phyloP scores from a whole-genome alignment of 208 protist species.

The Herpetomonas muscarum region DNA sequence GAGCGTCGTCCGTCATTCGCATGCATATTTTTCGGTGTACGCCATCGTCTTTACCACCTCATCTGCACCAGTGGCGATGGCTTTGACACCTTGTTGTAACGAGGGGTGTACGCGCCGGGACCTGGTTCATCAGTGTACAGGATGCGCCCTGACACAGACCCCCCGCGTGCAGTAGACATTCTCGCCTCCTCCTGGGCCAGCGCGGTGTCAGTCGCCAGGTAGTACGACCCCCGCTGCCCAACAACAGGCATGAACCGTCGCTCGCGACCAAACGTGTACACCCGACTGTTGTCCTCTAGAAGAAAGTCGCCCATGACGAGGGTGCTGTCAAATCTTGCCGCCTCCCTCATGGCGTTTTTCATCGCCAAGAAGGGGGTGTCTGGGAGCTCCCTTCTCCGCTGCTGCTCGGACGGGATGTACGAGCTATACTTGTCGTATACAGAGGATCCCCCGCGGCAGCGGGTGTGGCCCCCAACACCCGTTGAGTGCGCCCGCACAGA shows the following conservation, averaged over 20 bases:
- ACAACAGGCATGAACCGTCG: constrained; percentile 56
- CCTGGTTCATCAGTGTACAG: constrained; percentile 39
- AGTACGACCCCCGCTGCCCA: constrained; percentile 44
- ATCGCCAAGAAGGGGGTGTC: constrained; percentile 37
- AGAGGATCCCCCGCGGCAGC: neutral
- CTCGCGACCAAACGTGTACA: constrained; percentile 66
- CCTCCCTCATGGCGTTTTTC: constrained; percentile 47
- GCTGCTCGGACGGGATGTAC: constrained; percentile 25
- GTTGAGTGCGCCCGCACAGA: neutral
- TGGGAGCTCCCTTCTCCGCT: constrained; percentile 24
- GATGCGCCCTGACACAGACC: neutral
- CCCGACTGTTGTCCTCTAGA: constrained; percentile 37
- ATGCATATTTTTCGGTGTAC: too few relatives aligned
- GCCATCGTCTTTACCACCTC: neutral
- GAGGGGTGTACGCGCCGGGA: constrained; percentile 76
- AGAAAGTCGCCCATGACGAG: constrained; percentile 58
- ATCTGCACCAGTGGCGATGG: constrained; percentile 25
- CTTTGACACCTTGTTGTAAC: constrained; percentile 60
- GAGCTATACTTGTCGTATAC: neutral
- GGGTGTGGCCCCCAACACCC: too few relatives aligned
- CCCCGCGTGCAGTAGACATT: neutral
- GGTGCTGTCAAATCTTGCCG: constrained; percentile 45
- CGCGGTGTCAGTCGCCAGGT: constrained; percentile 40
- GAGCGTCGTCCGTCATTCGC: too few relatives aligned
- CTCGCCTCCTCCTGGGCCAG: constrained; percentile 31